A percentile compares a stretch with the other conserved stretches of the same genome.
Conservation (phyloP, 345 rosid species). For the Arabis hirsuta region DNA sequence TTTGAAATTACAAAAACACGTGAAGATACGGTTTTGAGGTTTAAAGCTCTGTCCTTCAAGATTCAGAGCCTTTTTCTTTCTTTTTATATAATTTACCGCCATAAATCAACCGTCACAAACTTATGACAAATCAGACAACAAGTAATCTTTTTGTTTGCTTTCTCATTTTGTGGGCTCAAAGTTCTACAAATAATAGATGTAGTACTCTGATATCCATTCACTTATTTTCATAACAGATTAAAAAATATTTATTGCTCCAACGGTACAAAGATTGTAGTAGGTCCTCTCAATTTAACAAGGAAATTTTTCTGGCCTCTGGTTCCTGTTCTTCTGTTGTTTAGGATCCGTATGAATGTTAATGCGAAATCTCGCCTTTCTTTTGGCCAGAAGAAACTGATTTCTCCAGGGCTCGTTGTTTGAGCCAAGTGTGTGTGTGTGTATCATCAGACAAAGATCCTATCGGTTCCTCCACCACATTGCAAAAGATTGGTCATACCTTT, state of each 20-base stretch:
- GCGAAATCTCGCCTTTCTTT: constrained; percentile 1
- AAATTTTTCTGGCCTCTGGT: background rate
- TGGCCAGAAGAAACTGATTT: background rate
- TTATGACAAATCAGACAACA: background rate
- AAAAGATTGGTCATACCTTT: background rate
- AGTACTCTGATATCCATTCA: background rate
- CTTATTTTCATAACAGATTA: background rate
- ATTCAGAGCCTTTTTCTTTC: background rate
- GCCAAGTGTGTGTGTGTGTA: background rate
- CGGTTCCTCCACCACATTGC: constrained; percentile 3
- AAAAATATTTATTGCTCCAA: constrained; percentile 5
- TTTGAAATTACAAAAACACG: background rate
- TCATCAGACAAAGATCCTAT: background rate
- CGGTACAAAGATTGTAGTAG: background rate
- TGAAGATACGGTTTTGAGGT: background rate
- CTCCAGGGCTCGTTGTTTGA: background rate
- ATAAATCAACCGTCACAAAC: background rate
- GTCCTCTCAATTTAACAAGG: constrained; percentile 1
- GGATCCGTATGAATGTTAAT: background rate
- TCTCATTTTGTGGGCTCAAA: constrained; percentile 10
- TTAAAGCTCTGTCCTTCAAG: background rate
- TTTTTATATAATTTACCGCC: constrained; percentile 3
- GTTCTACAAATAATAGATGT: background rate
- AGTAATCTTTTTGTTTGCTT: background rate
- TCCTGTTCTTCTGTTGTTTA: background rate